Conservation (phyloP, 2,329 filamentous ascomycete genomes). For the Hypomyces rosellus region DNA sequence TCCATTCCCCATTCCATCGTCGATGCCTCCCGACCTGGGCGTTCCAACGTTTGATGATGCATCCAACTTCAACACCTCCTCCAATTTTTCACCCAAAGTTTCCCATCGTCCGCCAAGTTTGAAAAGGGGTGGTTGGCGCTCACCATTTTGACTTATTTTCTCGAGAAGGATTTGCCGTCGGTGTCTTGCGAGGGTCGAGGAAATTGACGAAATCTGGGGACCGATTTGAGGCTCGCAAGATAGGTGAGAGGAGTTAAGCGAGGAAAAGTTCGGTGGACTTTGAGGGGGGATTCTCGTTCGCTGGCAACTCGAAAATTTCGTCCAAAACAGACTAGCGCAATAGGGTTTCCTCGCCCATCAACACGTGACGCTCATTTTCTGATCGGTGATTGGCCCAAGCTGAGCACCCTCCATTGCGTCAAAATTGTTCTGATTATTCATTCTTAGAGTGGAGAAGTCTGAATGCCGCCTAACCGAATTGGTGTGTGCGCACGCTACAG, state of each 20-base stretch:
- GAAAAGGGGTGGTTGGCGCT: slow-evolving; percentile 32
- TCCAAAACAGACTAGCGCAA: slow-evolving; percentile 29
- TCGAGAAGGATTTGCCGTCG: slow-evolving; percentile 35
- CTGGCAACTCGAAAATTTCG: slow-evolving; percentile 33
- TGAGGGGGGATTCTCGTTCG: slow-evolving; percentile 28
- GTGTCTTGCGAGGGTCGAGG: slow-evolving; percentile 41
- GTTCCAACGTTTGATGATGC: slow-evolving; percentile 10
- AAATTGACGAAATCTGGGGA: slow-evolving; percentile 49
- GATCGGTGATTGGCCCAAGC: slow-evolving; percentile 16
- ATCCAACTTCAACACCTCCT: slow-evolving; percentile 16
- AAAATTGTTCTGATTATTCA: slow-evolving; percentile 10
- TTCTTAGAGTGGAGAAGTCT: slow-evolving; percentile 7
- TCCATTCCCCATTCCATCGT: background rate
- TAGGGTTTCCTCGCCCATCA: slow-evolving; percentile 32
- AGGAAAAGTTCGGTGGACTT: slow-evolving; percentile 43
- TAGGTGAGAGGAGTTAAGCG: slow-evolving; percentile 40
- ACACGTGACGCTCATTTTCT: slow-evolving; percentile 28
- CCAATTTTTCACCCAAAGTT: slow-evolving; percentile 16
- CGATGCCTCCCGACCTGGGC: slow-evolving; percentile 15
- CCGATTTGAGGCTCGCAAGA: slow-evolving; percentile 50
- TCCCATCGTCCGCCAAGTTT: slow-evolving; percentile 9
- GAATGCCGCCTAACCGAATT: background rate
- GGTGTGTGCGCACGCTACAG: slow-evolving; percentile 9
- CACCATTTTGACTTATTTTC: slow-evolving; percentile 64
- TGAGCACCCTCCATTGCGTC: slow-evolving; percentile 5